Evolutionary conservation across 1,284 basidiomycete species (phyloP).

Genomic region (Apiotrichum akiyoshidainum): DNA sequence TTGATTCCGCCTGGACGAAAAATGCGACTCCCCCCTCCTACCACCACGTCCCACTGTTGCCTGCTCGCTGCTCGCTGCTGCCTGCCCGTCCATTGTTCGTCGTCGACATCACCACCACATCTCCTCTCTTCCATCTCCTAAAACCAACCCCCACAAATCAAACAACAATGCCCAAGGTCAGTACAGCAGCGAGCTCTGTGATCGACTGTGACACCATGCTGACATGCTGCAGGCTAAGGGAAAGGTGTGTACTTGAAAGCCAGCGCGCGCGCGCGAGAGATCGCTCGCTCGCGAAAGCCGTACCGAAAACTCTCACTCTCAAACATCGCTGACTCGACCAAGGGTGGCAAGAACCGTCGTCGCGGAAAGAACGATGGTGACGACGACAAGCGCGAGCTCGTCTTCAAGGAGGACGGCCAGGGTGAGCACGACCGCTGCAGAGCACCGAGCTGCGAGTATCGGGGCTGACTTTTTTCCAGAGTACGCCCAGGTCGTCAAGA

Average conservation of each 20-base stretch:
- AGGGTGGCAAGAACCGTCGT: constrained; percentile 99
- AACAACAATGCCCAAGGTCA: constrained; percentile 45
- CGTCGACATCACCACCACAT: neutral
- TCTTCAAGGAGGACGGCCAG: constrained; percentile 98
- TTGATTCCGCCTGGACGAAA: too few relatives aligned
- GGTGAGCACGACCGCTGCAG: constrained; percentile 48
- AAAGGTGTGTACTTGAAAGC: constrained; percentile 39
- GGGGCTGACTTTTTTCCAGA: constrained; percentile 54
- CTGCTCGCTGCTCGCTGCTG: too few relatives aligned
- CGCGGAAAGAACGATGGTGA: constrained; percentile 99
- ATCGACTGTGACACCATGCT: constrained; percentile 1
- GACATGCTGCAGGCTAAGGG: constrained; percentile 36
- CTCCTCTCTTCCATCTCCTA: constrained; percentile 8
- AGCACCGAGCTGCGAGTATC: too few relatives aligned
- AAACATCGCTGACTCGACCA: neutral
- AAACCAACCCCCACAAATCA: neutral
- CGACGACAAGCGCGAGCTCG: constrained; percentile 95
- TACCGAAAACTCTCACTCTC: neutral
- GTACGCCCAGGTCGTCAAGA: constrained; percentile 97
- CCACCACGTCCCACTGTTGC: too few relatives aligned
- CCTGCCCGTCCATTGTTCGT: neutral
- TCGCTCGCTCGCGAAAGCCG: too few relatives aligned
- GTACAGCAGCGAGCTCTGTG: too few relatives aligned
- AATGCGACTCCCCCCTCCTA: too few relatives aligned
- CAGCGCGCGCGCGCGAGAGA: too few relatives aligned